These are phyloP conservation scores for Colletotrichum tropicale DNA, from an alignment of 2,329 filamentous ascomycete species.

Conservation along the genomic window DNA sequence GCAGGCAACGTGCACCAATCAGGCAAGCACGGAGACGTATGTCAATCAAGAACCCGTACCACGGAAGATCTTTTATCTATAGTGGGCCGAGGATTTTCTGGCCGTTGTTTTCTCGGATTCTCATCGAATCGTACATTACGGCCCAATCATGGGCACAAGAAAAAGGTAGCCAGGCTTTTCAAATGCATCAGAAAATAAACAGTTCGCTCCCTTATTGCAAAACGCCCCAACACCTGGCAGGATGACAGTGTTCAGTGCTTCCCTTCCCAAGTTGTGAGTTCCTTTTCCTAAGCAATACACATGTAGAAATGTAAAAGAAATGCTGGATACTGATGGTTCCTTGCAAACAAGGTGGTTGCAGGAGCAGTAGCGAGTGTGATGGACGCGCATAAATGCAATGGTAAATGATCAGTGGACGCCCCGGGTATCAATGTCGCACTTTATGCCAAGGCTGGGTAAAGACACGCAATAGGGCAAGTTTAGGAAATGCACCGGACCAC, in stretches of 20 bases:
- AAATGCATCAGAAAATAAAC: not conserved
- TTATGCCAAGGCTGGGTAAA: not conserved
- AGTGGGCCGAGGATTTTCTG: not conserved
- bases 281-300: not conserved
- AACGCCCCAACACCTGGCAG: constrained; percentile 14
- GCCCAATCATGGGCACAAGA: not conserved
- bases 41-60: not conserved
- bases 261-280: not conserved
- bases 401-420: not conserved
- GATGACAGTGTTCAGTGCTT: not conserved
- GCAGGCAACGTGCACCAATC: not conserved
- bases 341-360: not conserved
- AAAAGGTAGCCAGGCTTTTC: not conserved
- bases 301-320: not conserved
- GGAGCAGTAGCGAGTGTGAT: not conserved
- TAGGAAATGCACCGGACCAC: not conserved
- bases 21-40: not conserved
- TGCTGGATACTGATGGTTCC: not conserved
- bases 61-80: not conserved
- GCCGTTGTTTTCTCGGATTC: not conserved
- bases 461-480: not conserved
- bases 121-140: constrained; percentile 11
- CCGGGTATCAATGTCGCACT: constrained; percentile 9
- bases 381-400: not conserved
- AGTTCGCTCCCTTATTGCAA: constrained; percentile 9